phyloP scores from a whole-genome alignment of 352 stramenopile species.

The Phytophthora idaei region DNA sequence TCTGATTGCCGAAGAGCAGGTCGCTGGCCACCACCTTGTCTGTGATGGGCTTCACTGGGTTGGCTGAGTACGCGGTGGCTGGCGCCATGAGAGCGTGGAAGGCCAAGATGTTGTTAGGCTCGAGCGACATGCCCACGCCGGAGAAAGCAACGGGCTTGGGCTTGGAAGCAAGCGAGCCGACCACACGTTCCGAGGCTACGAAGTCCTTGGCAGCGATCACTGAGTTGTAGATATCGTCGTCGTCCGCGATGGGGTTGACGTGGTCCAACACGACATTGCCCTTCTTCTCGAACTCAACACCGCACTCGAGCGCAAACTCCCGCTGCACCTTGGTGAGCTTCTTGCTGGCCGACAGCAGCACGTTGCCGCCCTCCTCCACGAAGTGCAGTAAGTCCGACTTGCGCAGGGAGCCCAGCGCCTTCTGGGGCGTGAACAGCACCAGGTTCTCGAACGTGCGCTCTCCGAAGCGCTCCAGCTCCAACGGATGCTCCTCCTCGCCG shows the following conservation, averaged over 20 bases:
- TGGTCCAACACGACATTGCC: slow-evolving; percentile 90
- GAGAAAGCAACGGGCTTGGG: slow-evolving; percentile 80
- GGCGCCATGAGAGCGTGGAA: slow-evolving; percentile 85
- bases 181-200: slow-evolving; percentile 66
- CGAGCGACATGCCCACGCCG: slow-evolving; percentile 83
- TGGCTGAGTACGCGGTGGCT: slow-evolving; percentile 82
- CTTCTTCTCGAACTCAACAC: slow-evolving; percentile 90
- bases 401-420: slow-evolving; percentile 69
- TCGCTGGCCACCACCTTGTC: slow-evolving; percentile 63
- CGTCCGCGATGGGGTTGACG: slow-evolving; percentile 63
- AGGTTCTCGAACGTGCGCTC: slow-evolving; percentile 91
- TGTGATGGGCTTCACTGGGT: slow-evolving; percentile 76
- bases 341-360: slow-evolving; percentile 73
- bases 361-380: slow-evolving; percentile 86
- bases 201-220: slow-evolving; percentile 74
- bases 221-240: slow-evolving; percentile 79
- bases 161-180: slow-evolving; percentile 53
- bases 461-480: slow-evolving; percentile 83
- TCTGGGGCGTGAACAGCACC: slow-evolving; percentile 87
- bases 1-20: slow-evolving; percentile 74
- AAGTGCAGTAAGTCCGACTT: slow-evolving; percentile 84
- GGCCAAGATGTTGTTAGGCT: slow-evolving; percentile 83
- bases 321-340: slow-evolving; percentile 85
- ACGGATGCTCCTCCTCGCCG: slow-evolving; percentile 46
- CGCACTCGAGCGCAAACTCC: slow-evolving; percentile 87